Conservation (phyloP, 495 filamentous ascomycete genomes). For the Annulohypoxylon nitens region DNA sequence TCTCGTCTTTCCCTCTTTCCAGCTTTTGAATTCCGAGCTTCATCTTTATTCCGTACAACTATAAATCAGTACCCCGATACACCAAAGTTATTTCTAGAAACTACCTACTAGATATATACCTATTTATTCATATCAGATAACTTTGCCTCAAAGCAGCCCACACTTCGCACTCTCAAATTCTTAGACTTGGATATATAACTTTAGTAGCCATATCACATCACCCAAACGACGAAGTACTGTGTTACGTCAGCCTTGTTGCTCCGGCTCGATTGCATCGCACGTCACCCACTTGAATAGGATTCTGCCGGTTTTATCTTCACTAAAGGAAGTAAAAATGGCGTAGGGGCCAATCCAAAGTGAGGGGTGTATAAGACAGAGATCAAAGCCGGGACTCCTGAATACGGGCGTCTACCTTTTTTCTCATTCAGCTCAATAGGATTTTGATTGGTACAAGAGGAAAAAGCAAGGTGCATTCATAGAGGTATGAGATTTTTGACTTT, state of each 20-base stretch:
- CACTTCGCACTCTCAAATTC: too few relatives aligned
- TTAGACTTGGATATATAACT: too few relatives aligned
- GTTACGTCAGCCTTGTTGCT: constrained; percentile 29
- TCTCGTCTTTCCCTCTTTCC: background rate
- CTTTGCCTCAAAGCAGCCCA: background rate
- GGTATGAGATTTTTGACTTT: constrained; percentile 29
- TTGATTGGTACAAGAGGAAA: background rate
- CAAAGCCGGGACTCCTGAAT: background rate
- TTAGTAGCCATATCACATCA: background rate
- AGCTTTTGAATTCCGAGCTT: too few relatives aligned
- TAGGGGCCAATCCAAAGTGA: background rate
- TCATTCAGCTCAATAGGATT: background rate
- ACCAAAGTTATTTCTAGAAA: too few relatives aligned
- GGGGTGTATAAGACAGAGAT: background rate
- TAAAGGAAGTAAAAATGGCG: background rate
- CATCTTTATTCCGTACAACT: too few relatives aligned
- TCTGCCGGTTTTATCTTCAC: background rate
- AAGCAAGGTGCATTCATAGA: constrained; percentile 17
- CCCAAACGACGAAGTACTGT: constrained; percentile 20
- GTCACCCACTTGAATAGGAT: background rate
- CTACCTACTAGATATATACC: too few relatives aligned
- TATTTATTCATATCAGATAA: too few relatives aligned
- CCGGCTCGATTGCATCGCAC: constrained; percentile 27
- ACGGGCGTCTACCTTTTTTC: background rate
- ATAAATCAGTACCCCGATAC: too few relatives aligned